phyloP scores from a whole-genome alignment of 202 grass and related monocot genomes.

The Zizania palustris region DNA sequence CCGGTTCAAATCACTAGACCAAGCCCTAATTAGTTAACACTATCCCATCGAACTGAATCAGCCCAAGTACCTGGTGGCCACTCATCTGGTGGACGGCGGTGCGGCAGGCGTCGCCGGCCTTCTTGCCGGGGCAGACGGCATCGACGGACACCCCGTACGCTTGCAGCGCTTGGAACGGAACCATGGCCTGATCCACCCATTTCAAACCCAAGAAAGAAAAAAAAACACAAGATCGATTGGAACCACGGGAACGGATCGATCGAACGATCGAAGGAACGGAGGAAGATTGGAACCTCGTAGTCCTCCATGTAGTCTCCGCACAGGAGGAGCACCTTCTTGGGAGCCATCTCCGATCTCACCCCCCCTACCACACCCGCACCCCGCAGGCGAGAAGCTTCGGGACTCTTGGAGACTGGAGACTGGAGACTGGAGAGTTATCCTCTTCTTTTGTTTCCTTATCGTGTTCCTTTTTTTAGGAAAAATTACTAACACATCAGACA shows the following conservation, averaged over 20 bases:
- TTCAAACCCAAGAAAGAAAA: neutral
- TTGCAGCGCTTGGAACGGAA: conserved; percentile 94
- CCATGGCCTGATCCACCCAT: conserved; percentile 68
- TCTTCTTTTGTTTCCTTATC: neutral
- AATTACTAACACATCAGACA: too few relatives aligned
- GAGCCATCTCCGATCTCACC: conserved; percentile 45
- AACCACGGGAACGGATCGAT: conserved; percentile 8
- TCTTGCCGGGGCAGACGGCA: conserved; percentile 87
- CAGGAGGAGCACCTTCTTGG: conserved; percentile 73
- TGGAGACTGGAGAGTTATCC: conserved; percentile 40
- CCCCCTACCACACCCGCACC: neutral
- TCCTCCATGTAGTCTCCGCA: conserved; percentile 95
- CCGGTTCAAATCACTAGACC: conserved; percentile 1
- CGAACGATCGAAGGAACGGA: neutral
- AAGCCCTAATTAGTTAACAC: neutral
- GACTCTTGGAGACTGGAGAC: neutral
- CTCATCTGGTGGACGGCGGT: conserved; percentile 66
- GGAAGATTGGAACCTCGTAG: conserved; percentile 58
- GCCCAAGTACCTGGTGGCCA: conserved; percentile 63
- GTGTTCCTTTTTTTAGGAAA: too few relatives aligned
- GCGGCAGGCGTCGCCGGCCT: conserved; percentile 79
- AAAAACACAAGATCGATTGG: neutral
- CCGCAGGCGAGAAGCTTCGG: neutral
- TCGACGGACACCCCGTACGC: conserved; percentile 79
- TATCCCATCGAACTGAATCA: neutral